These are phyloP conservation scores for Incumbomyces lentus DNA, from an alignment of 2,329 filamentous ascomycete genomes.

Conservation along the genomic window DNA sequence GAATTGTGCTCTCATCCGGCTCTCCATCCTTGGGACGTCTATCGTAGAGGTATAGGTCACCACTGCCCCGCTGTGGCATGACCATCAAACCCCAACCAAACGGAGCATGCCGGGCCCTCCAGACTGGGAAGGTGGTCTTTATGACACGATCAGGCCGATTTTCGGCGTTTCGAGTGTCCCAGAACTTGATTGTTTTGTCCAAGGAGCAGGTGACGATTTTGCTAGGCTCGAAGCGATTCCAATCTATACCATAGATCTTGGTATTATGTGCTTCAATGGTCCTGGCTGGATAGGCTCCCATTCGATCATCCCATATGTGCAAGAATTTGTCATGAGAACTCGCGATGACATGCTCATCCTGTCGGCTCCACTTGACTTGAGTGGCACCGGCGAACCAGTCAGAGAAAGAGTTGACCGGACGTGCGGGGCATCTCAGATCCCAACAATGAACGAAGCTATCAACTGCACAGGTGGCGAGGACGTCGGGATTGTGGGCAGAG, in stretches of 20 bases:
- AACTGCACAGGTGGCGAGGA: slow-evolving; percentile 80
- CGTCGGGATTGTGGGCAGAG: slow-evolving; percentile 80
- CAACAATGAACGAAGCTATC: slow-evolving; percentile 90
- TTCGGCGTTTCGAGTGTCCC: slow-evolving; percentile 61
- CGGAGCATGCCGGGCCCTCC: slow-evolving; percentile 82
- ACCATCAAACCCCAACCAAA: slow-evolving; percentile 78
- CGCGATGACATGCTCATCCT: slow-evolving; percentile 75
- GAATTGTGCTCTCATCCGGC: slow-evolving; percentile 25
- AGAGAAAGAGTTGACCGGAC: slow-evolving; percentile 70
- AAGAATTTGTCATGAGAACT: slow-evolving; percentile 83
- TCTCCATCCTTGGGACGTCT: slow-evolving; percentile 31
- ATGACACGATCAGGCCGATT: slow-evolving; percentile 67
- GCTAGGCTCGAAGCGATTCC: slow-evolving; percentile 67
- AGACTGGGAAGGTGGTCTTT: slow-evolving; percentile 73
- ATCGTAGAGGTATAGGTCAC: slow-evolving; percentile 76
- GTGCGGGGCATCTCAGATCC: slow-evolving; percentile 66
- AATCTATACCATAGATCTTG: slow-evolving; percentile 92
- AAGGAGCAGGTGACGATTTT: slow-evolving; percentile 79
- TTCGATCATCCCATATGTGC: slow-evolving; percentile 82
- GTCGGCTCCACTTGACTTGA: slow-evolving; percentile 89
- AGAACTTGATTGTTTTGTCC: slow-evolving; percentile 87
- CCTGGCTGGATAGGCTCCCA: slow-evolving; percentile 64
- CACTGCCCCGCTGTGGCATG: slow-evolving; percentile 85
- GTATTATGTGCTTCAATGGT: slow-evolving; percentile 82
- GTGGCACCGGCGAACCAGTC: slow-evolving; percentile 92